Base-by-base conservation (phyloP, 148 eudicot species). In the Beta vulgaris region DNA sequence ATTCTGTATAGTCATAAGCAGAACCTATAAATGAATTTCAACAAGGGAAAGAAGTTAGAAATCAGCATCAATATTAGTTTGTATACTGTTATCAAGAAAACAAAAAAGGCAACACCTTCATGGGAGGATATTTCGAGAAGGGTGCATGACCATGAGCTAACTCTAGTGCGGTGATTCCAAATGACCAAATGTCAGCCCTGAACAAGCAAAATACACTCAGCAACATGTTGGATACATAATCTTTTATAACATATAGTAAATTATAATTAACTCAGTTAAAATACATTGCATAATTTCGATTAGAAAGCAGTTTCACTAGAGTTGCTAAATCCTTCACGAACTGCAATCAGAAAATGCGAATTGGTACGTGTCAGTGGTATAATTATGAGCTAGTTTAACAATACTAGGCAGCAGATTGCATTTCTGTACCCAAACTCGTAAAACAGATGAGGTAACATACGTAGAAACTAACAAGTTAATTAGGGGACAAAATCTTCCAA, bases 121-220 rank as follows among this genome's bases (percentile, higher is more conserved):
- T 92, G 32, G 99, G 99, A 83, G 99, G 99, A 77, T 91, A 96
- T 78, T 92, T 96, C 36, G 99, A 96, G 83, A 96, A 96, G 70
- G 99, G 99, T 72, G 98, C 98, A 83, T 96, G 99, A 54, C 99
- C 99, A 86, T 92, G 99, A 75, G 99, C 99, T 83, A 96, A 83
- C 85, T 96, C 99, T 79, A 96, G 79, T 36, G 99, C 99, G 79
- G 99, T 96, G 34, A 96, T 96, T 69, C 99, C 99, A 87, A 95
- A 91, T 39, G 99, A 96, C 99, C 99, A 96, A 68, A 96, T 96
- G 71, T 96, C 99, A 78, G 99, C 99, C 86, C 99, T 96, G 78
- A 25, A 72, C 62, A 65, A 63, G 43, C 43, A 23, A 14, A 72
- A 57, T 57, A 2, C 12, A 44, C 49, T 28, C 67, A 75, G 57